These are phyloP conservation scores for Castanea mollissima DNA, from an alignment of 306 rosid genomes.

Conservation along the genomic window DNA sequence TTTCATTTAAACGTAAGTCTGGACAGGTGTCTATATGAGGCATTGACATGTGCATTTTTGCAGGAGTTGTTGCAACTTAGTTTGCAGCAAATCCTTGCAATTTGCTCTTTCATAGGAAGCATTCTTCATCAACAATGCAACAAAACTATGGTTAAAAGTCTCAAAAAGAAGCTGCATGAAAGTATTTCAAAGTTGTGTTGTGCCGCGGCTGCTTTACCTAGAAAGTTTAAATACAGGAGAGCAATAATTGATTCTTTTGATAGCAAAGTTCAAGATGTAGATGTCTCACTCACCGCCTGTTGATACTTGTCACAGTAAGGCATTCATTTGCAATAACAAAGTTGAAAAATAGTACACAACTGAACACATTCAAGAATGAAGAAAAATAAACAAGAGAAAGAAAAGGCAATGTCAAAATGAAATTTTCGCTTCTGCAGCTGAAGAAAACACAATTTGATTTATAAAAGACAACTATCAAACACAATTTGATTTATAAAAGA, in stretches of 20 bases:
- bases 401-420: slow-evolving; percentile 9
- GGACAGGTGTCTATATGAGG: too few relatives aligned
- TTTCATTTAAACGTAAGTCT: too few relatives aligned
- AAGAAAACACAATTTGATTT: background rate
- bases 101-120: background rate
- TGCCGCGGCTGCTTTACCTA: background rate
- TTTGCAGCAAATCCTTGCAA: too few relatives aligned
- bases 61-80: too few relatives aligned
- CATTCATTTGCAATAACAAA: background rate
- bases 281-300: background rate
- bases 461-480: slow-evolving; percentile 11
- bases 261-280: background rate
- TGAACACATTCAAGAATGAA: background rate
- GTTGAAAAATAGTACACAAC: background rate
- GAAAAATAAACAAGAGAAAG: background rate
- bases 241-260: background rate
- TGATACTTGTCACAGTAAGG: background rate
- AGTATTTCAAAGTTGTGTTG: background rate
- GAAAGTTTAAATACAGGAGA: background rate
- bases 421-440: background rate
- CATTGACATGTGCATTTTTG: too few relatives aligned
- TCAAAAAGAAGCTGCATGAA: background rate
- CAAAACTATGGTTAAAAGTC: background rate
- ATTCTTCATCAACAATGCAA: background rate
- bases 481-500: slow-evolving; percentile 1